Conservation (phyloP, 2,329 filamentous ascomycete species). For the Fusarium dimerum region DNA sequence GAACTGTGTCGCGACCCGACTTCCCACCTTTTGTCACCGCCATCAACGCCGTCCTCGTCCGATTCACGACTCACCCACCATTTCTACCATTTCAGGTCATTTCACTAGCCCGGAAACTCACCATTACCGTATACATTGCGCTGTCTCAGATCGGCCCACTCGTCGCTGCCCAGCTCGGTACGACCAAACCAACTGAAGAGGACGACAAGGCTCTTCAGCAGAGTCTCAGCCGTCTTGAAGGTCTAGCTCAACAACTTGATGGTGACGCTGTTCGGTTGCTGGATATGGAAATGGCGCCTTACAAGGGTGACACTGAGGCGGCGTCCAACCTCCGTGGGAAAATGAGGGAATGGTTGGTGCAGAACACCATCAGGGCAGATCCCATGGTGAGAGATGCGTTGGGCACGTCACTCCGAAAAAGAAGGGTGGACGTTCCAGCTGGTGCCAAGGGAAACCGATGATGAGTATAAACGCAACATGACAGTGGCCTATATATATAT, state of each 20-base stretch:
- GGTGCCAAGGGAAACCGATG: slow-evolving; percentile 56
- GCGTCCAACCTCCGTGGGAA: slow-evolving; percentile 62
- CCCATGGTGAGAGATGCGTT: slow-evolving; percentile 82
- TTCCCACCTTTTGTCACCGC: slow-evolving; percentile 48
- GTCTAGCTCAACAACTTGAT: slow-evolving; percentile 60
- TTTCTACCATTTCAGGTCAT: slow-evolving; percentile 87
- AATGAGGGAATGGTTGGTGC: slow-evolving; percentile 83
- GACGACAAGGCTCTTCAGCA: slow-evolving; percentile 55
- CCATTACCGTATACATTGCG: slow-evolving; percentile 79
- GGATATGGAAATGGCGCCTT: slow-evolving; percentile 79
- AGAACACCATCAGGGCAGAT: slow-evolving; percentile 79
- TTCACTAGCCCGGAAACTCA: slow-evolving; percentile 71
- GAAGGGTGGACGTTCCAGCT: slow-evolving; percentile 61
- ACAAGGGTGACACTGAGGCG: slow-evolving; percentile 68
- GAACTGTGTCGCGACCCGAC: slow-evolving; percentile 55
- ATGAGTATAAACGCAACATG: slow-evolving; percentile 6
- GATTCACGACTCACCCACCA: slow-evolving; percentile 50
- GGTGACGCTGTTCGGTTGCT: slow-evolving; percentile 70
- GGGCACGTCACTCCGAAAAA: slow-evolving; percentile 63
- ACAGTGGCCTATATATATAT: neutral
- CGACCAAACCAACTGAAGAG: slow-evolving; percentile 22
- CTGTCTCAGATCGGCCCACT: slow-evolving; percentile 78
- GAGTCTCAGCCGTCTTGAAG: slow-evolving; percentile 68
- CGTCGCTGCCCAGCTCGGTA: slow-evolving; percentile 42
- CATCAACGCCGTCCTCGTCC: slow-evolving; percentile 47